phyloP scores from a whole-genome alignment of 768 basidiomycete species.

The Auricularia sp. region DNA sequence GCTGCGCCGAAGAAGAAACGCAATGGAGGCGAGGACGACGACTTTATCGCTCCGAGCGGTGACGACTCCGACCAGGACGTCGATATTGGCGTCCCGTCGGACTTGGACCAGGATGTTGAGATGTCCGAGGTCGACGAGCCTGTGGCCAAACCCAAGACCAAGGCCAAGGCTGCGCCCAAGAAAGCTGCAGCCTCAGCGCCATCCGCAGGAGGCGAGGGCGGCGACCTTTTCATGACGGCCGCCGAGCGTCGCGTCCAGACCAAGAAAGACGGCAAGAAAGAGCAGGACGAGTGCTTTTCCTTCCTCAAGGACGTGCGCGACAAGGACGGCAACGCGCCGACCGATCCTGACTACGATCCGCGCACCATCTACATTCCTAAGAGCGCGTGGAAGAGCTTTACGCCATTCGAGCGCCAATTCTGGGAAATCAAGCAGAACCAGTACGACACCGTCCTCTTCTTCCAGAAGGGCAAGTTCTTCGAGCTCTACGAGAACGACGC shows the following conservation, averaged over 20 bases:
- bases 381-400: conserved; percentile 70
- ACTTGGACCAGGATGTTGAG: conserved; percentile 1
- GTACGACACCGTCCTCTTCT: conserved; percentile 93
- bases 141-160: conserved; percentile 8
- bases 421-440: conserved; percentile 97
- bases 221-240: conserved; percentile 56
- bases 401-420: conserved; percentile 93
- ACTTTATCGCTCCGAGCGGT: conserved; percentile 46
- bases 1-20: not conserved
- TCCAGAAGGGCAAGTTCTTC: conserved; percentile 90
- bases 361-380: conserved; percentile 75
- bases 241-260: conserved; percentile 68
- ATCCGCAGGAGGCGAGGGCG: not conserved
- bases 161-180: conserved; percentile 14
- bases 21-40: conserved; percentile 43
- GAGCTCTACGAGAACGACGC: conserved; percentile 94
- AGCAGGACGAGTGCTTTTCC: conserved; percentile 61
- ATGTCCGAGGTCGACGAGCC: conserved; percentile 7
- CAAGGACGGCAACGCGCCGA: conserved; percentile 69
- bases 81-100: not conserved
- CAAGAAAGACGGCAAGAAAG: conserved; percentile 76
- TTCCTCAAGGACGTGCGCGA: conserved; percentile 69
- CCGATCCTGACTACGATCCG: conserved; percentile 83
- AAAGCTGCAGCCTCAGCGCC: conserved; percentile 23
- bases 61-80: conserved; percentile 27